These are phyloP conservation scores for Cutaneotrichosporon curvatum DNA, from an alignment of 1,284 basidiomycete genomes.

Conservation along the genomic window DNA sequence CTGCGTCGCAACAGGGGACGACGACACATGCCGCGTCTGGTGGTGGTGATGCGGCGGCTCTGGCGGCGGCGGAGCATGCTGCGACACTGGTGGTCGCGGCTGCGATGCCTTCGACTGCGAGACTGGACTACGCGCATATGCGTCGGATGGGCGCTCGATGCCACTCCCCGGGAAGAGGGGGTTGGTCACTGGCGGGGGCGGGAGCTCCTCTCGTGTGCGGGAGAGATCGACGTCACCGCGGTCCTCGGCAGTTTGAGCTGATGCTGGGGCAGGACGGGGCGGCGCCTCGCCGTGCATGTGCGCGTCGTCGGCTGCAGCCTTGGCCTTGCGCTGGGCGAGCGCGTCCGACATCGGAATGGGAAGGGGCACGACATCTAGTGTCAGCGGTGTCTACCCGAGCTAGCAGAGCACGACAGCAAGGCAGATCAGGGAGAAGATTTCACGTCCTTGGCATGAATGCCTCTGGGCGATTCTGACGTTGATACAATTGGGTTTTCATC, in stretches of 20 bases:
- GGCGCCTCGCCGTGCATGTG: slow-evolving; percentile 2
- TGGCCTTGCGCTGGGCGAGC: slow-evolving; percentile 31
- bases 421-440: slow-evolving; percentile 45
- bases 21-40: background rate
- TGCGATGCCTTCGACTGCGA: background rate
- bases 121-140: slow-evolving; percentile 27
- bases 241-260: background rate
- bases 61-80: too few species aligned
- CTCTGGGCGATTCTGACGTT: slow-evolving; percentile 29
- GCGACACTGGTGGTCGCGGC: background rate
- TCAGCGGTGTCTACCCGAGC: slow-evolving; percentile 6
- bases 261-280: background rate
- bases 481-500: slow-evolving; percentile 26
- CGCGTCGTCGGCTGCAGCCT: slow-evolving; percentile 11
- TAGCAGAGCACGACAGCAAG: background rate
- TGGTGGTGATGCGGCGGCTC: too few species aligned
- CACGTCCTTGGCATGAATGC: slow-evolving; percentile 17
- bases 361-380: slow-evolving; percentile 36
- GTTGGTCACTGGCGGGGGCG: slow-evolving; percentile 35
- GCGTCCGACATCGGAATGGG: slow-evolving; percentile 41
- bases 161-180: slow-evolving; percentile 40
- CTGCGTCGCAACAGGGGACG: background rate
- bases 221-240: slow-evolving; percentile 1
- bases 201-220: slow-evolving; percentile 27
- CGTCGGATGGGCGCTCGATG: slow-evolving; percentile 35